phyloP scores from a whole-genome alignment of 225 moss, liverwort and hornwort genomes.

The Bryum argenteum region DNA sequence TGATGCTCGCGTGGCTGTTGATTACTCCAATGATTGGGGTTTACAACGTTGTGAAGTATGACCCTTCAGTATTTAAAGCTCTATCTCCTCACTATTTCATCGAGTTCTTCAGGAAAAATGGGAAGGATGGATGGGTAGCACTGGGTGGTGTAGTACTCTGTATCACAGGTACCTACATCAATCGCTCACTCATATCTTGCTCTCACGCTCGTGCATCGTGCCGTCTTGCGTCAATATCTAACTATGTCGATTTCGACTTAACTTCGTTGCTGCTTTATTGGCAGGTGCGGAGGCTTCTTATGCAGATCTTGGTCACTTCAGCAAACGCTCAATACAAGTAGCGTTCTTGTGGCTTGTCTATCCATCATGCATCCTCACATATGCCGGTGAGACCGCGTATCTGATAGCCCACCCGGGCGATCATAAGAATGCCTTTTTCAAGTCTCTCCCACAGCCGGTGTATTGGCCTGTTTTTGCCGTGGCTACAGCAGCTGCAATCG shows the following conservation, averaged over 20 bases:
- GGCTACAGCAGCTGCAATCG: slow-evolving; percentile 76
- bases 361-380: slow-evolving; percentile 67
- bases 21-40: slow-evolving; percentile 57
- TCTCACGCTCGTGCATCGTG: neutral
- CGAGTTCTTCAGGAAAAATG: slow-evolving; percentile 59
- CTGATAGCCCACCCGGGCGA: slow-evolving; percentile 61
- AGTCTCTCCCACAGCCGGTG: slow-evolving; percentile 57
- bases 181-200: neutral
- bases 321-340: slow-evolving; percentile 74
- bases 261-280: slow-evolving; percentile 10
- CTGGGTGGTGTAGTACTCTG: slow-evolving; percentile 83
- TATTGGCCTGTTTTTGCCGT: slow-evolving; percentile 85
- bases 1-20: slow-evolving; percentile 71
- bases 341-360: slow-evolving; percentile 66
- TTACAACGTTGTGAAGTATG: slow-evolving; percentile 61
- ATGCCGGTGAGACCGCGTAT: slow-evolving; percentile 84
- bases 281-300: slow-evolving; percentile 82
- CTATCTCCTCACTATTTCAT: slow-evolving; percentile 71
- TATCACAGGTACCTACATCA: slow-evolving; percentile 61
- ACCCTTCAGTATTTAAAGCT: slow-evolving; percentile 67
- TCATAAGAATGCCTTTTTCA: slow-evolving; percentile 66
- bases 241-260: no score
- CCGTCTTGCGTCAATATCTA: neutral
- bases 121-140: slow-evolving; percentile 70
- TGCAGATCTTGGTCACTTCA: slow-evolving; percentile 85